Conservation (phyloP, 73 alveolate genomes). For the Uronychia binucleata region DNA sequence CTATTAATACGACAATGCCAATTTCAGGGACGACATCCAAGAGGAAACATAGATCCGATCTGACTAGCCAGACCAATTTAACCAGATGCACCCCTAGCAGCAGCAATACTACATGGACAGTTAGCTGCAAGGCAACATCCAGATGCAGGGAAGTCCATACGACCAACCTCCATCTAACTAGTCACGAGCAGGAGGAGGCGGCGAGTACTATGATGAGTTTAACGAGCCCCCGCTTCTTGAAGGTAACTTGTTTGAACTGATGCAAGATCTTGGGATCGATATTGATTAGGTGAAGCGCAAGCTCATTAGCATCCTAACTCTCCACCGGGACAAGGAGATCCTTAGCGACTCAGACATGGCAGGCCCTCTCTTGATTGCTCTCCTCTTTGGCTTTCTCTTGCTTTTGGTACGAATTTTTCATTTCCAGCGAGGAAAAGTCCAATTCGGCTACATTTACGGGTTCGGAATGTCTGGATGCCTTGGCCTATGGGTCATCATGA, state of each 20-base stretch:
- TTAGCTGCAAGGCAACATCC: background rate
- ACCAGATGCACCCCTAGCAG: background rate
- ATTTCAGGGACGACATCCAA: too few relatives aligned
- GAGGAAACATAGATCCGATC: too few relatives aligned
- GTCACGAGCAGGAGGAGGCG: background rate
- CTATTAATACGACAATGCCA: too few relatives aligned
- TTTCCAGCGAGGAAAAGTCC: constrained; percentile 80
- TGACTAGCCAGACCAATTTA: background rate
- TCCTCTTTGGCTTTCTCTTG: constrained; percentile 79
- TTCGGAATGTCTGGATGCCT: constrained; percentile 86
- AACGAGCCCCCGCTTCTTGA: constrained; percentile 69
- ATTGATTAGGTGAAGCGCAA: constrained; percentile 78
- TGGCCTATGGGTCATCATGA: constrained; percentile 70
- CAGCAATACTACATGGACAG: background rate
- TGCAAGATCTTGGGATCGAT: constrained; percentile 85
- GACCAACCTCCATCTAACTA: background rate
- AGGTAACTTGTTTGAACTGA: constrained; percentile 6
- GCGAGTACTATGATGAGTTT: constrained; percentile 17
- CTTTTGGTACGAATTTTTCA: constrained; percentile 25
- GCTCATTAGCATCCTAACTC: constrained; percentile 74
- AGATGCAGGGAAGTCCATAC: background rate
- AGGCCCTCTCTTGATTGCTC: constrained; percentile 86
- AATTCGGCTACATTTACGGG: constrained; percentile 93
- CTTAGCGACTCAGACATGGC: constrained; percentile 91
- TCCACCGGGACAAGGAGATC: constrained; percentile 76